Conservation (phyloP, 768 basidiomycete genomes). For the Ephemerocybe angulata region DNA sequence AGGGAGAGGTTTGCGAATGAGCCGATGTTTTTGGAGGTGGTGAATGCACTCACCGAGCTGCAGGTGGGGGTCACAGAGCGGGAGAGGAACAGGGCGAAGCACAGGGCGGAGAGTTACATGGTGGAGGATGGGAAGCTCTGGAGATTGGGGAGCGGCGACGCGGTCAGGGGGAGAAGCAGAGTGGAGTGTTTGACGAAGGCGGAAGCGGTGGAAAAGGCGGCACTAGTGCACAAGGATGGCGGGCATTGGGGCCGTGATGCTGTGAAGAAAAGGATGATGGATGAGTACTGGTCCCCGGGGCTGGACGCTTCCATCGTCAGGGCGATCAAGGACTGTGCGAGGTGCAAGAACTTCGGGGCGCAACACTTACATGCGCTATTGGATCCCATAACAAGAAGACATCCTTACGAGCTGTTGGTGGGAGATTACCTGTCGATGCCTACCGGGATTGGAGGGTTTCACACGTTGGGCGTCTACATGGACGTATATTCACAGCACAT, state of each 20-base stretch:
- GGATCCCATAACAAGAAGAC: constrained; percentile 31
- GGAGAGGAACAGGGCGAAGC: constrained; percentile 18
- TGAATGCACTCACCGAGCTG: constrained; percentile 20
- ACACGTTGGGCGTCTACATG: constrained; percentile 25
- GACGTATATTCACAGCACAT: constrained; percentile 28
- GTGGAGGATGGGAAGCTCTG: constrained; percentile 27
- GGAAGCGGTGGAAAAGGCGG: constrained; percentile 22
- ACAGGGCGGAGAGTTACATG: constrained; percentile 22
- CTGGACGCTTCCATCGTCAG: constrained; percentile 23
- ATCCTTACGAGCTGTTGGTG: constrained; percentile 37
- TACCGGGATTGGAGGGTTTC: constrained; percentile 27
- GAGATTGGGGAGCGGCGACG: constrained; percentile 17
- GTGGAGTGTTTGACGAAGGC: constrained; percentile 26
- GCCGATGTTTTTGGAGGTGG: constrained; percentile 19
- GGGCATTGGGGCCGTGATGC: constrained; percentile 34
- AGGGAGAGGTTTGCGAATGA: constrained; percentile 19
- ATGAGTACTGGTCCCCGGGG: constrained; percentile 23
- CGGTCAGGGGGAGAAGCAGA: constrained; percentile 12
- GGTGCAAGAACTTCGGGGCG: constrained; percentile 29
- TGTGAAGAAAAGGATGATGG: constrained; percentile 28
- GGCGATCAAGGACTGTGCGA: constrained; percentile 22
- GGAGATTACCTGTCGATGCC: constrained; percentile 33
- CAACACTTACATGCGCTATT: constrained; percentile 30
- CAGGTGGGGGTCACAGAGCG: constrained; percentile 12
- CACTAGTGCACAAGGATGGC: constrained; percentile 15